A percentile compares a stretch with the other conserved stretches of the same genome.
phyloP scores from a whole-genome alignment of 768 basidiomycete species.

The Psilocybe subaeruginosa region DNA sequence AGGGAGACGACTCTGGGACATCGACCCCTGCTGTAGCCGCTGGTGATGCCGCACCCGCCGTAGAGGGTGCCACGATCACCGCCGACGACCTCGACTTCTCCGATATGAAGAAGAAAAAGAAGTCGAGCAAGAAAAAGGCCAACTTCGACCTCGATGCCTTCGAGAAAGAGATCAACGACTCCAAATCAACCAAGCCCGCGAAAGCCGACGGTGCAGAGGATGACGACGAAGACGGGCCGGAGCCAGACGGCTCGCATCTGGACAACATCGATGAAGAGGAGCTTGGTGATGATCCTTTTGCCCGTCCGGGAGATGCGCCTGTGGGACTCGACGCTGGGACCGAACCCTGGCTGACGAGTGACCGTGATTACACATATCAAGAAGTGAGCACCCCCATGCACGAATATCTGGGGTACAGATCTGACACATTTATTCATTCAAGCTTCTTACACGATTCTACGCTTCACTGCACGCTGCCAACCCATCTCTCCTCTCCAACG shows the following conservation, averaged over 20 bases:
- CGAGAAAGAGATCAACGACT: conserved; percentile 85
- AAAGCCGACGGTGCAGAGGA: conserved; percentile 49
- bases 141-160: conserved; percentile 91
- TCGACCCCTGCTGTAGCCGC: conserved; percentile 51
- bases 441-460: conserved; percentile 96
- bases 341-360: conserved; percentile 90
- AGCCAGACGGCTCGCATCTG: conserved; percentile 60
- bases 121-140: conserved; percentile 83
- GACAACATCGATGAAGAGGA: conserved; percentile 80
- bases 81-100: conserved; percentile 91
- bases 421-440: conserved; percentile 4
- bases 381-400: conserved; percentile 59
- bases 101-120: conserved; percentile 97
- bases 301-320: conserved; percentile 53
- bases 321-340: conserved; percentile 72
- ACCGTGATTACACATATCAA: conserved; percentile 94
- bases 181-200: conserved; percentile 55
- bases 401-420: neutral
- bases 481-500: conserved; percentile 81
- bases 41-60: conserved; percentile 35
- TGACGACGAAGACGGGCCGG: conserved; percentile 56
- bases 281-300: conserved; percentile 89
- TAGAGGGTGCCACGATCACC: conserved; percentile 44
- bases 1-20: conserved; percentile 71
- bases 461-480: conserved; percentile 90